phyloP scores from a whole-genome alignment of 176 grass and related monocot genomes.

The Oryza meridionalis region DNA sequence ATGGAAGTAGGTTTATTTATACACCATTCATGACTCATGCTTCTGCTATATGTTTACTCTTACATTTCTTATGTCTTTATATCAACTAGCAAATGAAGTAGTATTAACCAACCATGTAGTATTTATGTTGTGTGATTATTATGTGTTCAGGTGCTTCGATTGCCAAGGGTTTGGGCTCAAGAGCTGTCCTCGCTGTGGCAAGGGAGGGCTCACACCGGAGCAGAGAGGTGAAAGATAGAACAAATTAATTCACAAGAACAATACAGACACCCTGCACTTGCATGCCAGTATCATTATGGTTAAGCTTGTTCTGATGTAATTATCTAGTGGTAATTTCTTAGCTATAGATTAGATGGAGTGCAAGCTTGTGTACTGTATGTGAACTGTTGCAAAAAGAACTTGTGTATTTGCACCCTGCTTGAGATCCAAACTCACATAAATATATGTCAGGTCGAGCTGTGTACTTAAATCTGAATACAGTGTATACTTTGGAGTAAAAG shows the following conservation, averaged over 20 bases:
- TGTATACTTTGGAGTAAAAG: no score
- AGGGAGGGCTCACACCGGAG: slow-evolving; percentile 80
- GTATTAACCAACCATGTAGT: neutral
- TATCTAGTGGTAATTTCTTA: neutral
- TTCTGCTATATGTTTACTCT: neutral
- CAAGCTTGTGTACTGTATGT: neutral
- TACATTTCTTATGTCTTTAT: neutral
- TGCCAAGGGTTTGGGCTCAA: slow-evolving; percentile 91
- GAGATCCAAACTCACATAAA: neutral
- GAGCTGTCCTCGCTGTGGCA: slow-evolving; percentile 81
- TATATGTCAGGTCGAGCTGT: neutral
- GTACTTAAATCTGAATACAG: neutral
- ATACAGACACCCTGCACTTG: neutral
- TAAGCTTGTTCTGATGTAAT: neutral
- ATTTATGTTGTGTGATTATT: neutral
- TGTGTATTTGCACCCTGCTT: neutral
- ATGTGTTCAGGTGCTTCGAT: slow-evolving; percentile 68
- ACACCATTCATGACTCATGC: no score
- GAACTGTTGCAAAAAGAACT: neutral
- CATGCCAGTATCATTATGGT: neutral
- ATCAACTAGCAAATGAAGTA: neutral
- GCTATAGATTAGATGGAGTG: neutral
- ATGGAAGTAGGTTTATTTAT: slow-evolving; percentile 73
- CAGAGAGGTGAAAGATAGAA: slow-evolving; percentile 83
- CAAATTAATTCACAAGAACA: neutral